Evolutionary conservation across 2,329 filamentous ascomycete species (phyloP).

Genomic region (Xylaria sp.): DNA sequence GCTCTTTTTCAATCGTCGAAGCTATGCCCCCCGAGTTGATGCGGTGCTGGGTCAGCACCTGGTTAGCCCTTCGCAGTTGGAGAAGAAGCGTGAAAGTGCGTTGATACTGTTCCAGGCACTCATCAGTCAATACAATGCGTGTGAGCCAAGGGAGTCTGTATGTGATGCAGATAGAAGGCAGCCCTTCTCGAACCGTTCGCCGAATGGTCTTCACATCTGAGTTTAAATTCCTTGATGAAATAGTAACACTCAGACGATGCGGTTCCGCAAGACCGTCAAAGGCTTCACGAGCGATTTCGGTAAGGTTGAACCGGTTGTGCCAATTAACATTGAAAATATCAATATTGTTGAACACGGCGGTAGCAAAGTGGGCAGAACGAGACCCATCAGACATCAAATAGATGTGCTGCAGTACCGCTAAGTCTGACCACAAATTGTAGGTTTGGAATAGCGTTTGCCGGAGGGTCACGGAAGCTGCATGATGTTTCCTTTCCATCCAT

Average conservation of each 20-base stretch:
- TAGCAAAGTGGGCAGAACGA: slow-evolving; percentile 68
- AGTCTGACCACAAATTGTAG: slow-evolving; percentile 68
- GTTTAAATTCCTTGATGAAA: slow-evolving; percentile 48
- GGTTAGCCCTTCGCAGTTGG: slow-evolving; percentile 74
- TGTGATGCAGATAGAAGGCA: slow-evolving; percentile 68
- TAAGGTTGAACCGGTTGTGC: slow-evolving; percentile 83
- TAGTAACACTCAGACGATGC: slow-evolving; percentile 66
- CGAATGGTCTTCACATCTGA: slow-evolving; percentile 53
- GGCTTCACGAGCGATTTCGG: slow-evolving; percentile 75
- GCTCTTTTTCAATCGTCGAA: slow-evolving; percentile 50
- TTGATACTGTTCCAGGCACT: slow-evolving; percentile 71
- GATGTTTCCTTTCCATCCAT: slow-evolving; percentile 80
- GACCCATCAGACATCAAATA: slow-evolving; percentile 81
- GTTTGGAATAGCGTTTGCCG: slow-evolving; percentile 69
- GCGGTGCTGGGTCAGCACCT: slow-evolving; percentile 65
- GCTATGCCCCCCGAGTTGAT: slow-evolving; percentile 49
- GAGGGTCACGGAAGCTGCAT: slow-evolving; percentile 70
- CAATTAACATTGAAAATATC: slow-evolving; percentile 66
- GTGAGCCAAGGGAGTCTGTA: slow-evolving; percentile 73
- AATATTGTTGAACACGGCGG: slow-evolving; percentile 75
- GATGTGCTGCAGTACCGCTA: slow-evolving; percentile 72
- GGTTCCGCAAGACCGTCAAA: slow-evolving; percentile 65
- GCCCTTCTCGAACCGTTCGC: slow-evolving; percentile 63
- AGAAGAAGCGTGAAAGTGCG: slow-evolving; percentile 76
- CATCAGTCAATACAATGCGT: slow-evolving; percentile 73